These are phyloP conservation scores for Aquilaria malaccensis DNA, from an alignment of 345 rosid species.

Conservation along the genomic window DNA sequence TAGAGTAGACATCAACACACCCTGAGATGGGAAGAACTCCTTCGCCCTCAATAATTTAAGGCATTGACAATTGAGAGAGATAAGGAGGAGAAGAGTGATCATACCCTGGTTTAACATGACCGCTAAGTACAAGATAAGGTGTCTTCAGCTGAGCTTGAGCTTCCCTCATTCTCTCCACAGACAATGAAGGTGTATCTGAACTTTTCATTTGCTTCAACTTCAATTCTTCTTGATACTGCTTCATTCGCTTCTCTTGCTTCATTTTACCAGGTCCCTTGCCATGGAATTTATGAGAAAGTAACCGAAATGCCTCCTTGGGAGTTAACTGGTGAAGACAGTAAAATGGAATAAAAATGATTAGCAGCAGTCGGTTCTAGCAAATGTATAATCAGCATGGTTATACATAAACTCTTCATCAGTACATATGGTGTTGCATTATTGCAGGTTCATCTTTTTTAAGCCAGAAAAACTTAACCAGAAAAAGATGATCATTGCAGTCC, in stretches of 20 bases:
- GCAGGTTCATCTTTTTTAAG: too few relatives aligned
- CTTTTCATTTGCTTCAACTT: constrained; percentile 98
- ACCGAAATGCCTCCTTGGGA: constrained; percentile 86
- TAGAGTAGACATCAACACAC: too few relatives aligned
- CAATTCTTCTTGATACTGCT: constrained; percentile 84
- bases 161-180: constrained; percentile 95
- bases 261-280: constrained; percentile 98
- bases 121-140: constrained; percentile 95
- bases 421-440: too few relatives aligned
- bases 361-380: too few relatives aligned
- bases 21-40: too few relatives aligned
- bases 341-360: background rate
- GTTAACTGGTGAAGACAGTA: constrained; percentile 49
- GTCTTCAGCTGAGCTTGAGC: constrained; percentile 81
- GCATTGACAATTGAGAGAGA: background rate
- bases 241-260: constrained; percentile 97
- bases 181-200: constrained; percentile 87
- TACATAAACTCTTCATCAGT: too few relatives aligned
- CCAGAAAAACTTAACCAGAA: too few relatives aligned
- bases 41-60: background rate
- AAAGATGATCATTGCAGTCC: too few relatives aligned
- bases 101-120: constrained; percentile 95
- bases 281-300: constrained; percentile 86
- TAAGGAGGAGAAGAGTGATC: constrained; percentile 7
- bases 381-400: too few relatives aligned